Conservation (phyloP, 2,329 filamentous ascomycete species). For the Zymoseptoria brevis region DNA sequence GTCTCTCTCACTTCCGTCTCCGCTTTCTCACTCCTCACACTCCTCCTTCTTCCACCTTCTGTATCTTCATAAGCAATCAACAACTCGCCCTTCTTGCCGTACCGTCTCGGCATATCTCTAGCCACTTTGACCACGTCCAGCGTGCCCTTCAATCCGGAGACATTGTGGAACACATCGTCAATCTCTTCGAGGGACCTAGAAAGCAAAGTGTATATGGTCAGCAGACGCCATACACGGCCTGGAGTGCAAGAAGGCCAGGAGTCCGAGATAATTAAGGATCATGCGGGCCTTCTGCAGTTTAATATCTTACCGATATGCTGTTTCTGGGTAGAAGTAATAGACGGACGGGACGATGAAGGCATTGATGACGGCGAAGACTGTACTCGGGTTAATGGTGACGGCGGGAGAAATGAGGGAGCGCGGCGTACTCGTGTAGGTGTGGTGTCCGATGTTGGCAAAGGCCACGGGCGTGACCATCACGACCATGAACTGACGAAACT, state of each 20-base stretch:
- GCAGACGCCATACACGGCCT: too few species aligned
- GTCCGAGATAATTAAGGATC: too few species aligned
- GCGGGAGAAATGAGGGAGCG: too few species aligned
- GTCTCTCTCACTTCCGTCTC: neutral
- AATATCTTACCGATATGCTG: conserved; percentile 55
- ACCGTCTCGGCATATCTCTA: conserved; percentile 45
- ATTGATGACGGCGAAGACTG: conserved; percentile 55
- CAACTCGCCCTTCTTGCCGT: conserved; percentile 51
- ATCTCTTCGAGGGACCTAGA: conserved; percentile 62
- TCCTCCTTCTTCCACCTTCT: conserved; percentile 17
- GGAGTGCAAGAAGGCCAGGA: too few species aligned
- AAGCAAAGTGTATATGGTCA: too few species aligned
- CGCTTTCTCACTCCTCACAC: neutral
- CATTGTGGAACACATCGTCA: conserved; percentile 45
- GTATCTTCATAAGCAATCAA: conserved; percentile 46
- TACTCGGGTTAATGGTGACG: too few species aligned
- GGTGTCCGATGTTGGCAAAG: conserved; percentile 48
- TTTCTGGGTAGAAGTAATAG: conserved; percentile 45
- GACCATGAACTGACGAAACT: conserved; percentile 10
- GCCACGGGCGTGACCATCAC: conserved; percentile 55
- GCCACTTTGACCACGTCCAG: conserved; percentile 48
- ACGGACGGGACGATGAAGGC: conserved; percentile 47
- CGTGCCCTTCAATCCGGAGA: conserved; percentile 42
- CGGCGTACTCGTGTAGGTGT: conserved; percentile 52
- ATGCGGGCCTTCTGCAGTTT: too few species aligned